phyloP scores from a whole-genome alignment of 768 basidiomycete genomes.

The Lepiota venenata region DNA sequence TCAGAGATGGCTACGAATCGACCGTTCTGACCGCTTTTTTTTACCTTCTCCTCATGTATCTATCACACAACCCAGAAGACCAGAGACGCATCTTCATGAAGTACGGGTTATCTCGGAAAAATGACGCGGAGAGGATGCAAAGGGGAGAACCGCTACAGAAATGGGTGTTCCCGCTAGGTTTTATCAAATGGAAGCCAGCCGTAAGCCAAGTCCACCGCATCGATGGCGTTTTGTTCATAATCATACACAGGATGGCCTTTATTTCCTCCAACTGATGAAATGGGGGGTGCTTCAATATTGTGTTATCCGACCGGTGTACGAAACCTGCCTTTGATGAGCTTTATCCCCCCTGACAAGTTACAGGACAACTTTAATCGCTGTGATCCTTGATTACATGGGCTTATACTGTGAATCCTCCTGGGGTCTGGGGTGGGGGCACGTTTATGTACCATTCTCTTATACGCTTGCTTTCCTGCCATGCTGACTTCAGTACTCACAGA shows the following conservation, averaged over 20 bases:
- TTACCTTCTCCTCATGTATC: conserved; percentile 68
- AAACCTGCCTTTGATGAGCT: neutral
- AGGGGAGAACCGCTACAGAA: conserved; percentile 44
- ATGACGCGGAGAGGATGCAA: conserved; percentile 39
- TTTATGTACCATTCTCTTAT: conserved; percentile 45
- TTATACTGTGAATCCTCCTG: conserved; percentile 75
- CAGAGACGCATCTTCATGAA: conserved; percentile 60
- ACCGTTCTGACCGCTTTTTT: conserved; percentile 76
- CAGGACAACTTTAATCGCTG: conserved; percentile 55
- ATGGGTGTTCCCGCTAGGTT: conserved; percentile 72
- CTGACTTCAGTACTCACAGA: conserved; percentile 30
- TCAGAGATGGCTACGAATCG: conserved; percentile 76
- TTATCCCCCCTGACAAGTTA: neutral
- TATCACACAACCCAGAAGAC: conserved; percentile 59
- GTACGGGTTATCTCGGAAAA: conserved; percentile 53
- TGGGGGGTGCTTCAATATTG: conserved; percentile 77
- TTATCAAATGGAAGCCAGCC: conserved; percentile 58
- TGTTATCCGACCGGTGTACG: conserved; percentile 55
- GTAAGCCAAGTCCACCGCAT: conserved; percentile 26
- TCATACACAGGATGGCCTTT: conserved; percentile 50
- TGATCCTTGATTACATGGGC: conserved; percentile 58
- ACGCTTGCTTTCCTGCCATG: neutral
- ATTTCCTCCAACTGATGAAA: conserved; percentile 72
- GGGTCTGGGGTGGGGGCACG: conserved; percentile 64
- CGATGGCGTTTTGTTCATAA: conserved; percentile 7